Evolutionary conservation across 73 alveolate species (phyloP).

Genomic region (Paramecium sonneborni): DNA sequence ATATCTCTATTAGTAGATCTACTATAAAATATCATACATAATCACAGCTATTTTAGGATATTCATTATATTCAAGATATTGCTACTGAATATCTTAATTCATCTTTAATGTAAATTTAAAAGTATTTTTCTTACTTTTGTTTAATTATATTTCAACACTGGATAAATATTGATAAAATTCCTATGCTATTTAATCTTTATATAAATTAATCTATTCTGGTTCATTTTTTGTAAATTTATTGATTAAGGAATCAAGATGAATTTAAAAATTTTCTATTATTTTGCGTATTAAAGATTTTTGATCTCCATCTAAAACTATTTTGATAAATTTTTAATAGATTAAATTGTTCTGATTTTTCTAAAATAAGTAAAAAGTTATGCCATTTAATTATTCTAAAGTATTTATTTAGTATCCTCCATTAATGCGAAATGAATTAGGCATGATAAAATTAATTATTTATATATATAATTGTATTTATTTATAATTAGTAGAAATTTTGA

Average conservation of each 20-base stretch:
- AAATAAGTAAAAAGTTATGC: not conserved
- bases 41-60: too few species aligned
- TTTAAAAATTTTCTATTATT: not conserved
- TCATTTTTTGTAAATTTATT: not conserved
- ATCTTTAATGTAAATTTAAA: too few species aligned
- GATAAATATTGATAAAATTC: not conserved
- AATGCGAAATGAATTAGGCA: not conserved
- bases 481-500: not conserved
- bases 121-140: too few species aligned
- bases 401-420: not conserved
- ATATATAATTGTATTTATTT: not conserved
- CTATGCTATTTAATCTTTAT: not conserved
- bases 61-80: too few species aligned
- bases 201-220: not conserved
- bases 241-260: not conserved
- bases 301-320: not conserved
- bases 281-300: not conserved
- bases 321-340: not conserved
- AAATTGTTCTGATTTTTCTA: not conserved
- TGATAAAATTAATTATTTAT: not conserved
- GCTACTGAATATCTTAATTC: too few species aligned
- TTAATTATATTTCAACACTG: not conserved
- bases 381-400: not conserved
- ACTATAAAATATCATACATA: too few species aligned
- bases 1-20: not conserved